Evolutionary conservation across 106 monocot species (phyloP), one percentile per base, ranked within the genome.

Genomic region (Platanthera guangdongensis): DNA sequence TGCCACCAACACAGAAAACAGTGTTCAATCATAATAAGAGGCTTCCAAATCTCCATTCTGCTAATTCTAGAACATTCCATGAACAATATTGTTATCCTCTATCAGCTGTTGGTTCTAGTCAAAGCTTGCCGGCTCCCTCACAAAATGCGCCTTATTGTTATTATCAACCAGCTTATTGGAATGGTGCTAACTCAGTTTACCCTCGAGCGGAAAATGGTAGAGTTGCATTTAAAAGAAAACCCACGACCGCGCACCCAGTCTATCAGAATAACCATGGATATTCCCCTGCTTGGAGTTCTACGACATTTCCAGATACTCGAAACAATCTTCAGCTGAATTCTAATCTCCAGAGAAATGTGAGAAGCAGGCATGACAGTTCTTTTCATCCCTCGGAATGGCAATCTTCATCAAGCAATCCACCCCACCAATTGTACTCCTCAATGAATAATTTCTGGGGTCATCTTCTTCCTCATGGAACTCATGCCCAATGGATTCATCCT

Each of bases 1-100:
- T 72, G 49, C 21, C 22, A 11, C 72, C 72, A 19, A 46, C 19
- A 22, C 19, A 72, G 8, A 72, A 47, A 7, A 70, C 16, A 5
- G 6, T 48, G 18, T 70, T 72, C 21, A 72, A 51, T 70, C 16
- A 47, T 15, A 18, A 9, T 16, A n/a, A 47, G 70, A 48, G 47
- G 70, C 47, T 70, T 70, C 70, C 70, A 16, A 70, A 48, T 70
- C 70, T 4, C 47, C 45, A n/a, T 70, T 7, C 70, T n/a, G 9
- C 70, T 72, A 72, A 72, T 72, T 72, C 50, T 72, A 51, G 72
- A 72, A 19, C 51, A 72, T 50, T 50, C 21, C 50, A 72, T 51
- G 50, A 50, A 16, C 72, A 21, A 22, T 22, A 72, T 51, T 21
- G 50, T 32, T 6, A 21, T 14, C 21, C 72, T 72, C 19, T 21